These are phyloP conservation scores for Paraconiothyrium sp. DNA, from an alignment of 2,329 filamentous ascomycete genomes.

Conservation along the genomic window DNA sequence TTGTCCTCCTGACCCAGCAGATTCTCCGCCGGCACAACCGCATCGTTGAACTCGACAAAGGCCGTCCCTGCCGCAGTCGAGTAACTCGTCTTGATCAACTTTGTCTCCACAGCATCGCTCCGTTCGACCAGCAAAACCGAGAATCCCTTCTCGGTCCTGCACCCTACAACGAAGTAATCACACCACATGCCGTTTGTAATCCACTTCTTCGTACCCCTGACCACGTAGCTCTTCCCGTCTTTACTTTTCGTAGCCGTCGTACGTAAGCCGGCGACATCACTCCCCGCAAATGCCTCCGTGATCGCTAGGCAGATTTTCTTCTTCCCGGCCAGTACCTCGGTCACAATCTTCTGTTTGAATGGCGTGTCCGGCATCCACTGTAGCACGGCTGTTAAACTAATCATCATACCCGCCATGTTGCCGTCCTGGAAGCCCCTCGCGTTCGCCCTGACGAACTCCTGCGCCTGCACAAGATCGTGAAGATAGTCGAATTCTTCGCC, in stretches of 20 bases:
- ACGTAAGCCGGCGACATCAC: slow-evolving; percentile 80
- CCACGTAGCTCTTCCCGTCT: slow-evolving; percentile 64
- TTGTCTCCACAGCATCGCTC: slow-evolving; percentile 78
- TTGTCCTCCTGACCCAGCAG: slow-evolving; percentile 84
- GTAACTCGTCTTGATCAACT: slow-evolving; percentile 82
- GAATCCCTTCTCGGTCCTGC: slow-evolving; percentile 80
- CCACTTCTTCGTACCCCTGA: slow-evolving; percentile 82
- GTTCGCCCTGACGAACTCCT: slow-evolving; percentile 77
- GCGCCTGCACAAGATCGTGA: slow-evolving; percentile 79
- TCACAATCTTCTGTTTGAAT: slow-evolving; percentile 72
- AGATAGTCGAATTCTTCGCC: slow-evolving; percentile 89
- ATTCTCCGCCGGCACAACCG: slow-evolving; percentile 82
- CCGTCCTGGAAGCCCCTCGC: slow-evolving; percentile 86
- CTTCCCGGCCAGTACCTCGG: slow-evolving; percentile 78
- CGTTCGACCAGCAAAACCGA: slow-evolving; percentile 79
- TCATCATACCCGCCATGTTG: slow-evolving; percentile 87
- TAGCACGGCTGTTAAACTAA: slow-evolving; percentile 80
- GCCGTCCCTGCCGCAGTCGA: slow-evolving; percentile 81
- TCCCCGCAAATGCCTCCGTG: slow-evolving; percentile 87
- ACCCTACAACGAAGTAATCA: slow-evolving; percentile 86
- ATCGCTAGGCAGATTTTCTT: slow-evolving; percentile 92
- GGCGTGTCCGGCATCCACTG: slow-evolving; percentile 76
- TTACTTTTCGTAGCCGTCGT: slow-evolving; percentile 69
- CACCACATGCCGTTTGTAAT: slow-evolving; percentile 83
- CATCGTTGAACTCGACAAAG: slow-evolving; percentile 84